A percentile compares a stretch with the other conserved stretches of the same genome.
Conservation (phyloP, 2,329 filamentous ascomycete species). For the Fusarium pseudonygamai region DNA sequence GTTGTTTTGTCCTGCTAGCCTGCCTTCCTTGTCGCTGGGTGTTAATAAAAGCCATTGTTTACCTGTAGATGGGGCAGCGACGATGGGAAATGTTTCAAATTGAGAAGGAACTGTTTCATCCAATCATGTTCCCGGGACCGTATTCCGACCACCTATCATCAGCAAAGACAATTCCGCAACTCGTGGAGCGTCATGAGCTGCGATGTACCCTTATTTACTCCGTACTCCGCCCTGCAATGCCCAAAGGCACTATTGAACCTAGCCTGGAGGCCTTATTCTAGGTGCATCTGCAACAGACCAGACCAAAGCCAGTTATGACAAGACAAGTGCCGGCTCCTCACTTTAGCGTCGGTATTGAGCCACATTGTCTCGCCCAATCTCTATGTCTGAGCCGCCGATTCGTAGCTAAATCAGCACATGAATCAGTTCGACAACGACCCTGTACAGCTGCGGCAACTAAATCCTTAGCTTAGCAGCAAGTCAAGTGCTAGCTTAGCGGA, state of each 20-base stretch:
- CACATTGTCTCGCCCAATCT: neutral
- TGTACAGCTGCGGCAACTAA: neutral
- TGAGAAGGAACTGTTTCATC: neutral
- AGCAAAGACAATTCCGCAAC: neutral
- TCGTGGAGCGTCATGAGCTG: neutral
- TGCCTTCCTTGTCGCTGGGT: neutral
- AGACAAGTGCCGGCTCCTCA: slow-evolving; percentile 1
- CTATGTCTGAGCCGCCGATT: neutral
- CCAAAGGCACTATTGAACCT: neutral
- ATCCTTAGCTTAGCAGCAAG: neutral
- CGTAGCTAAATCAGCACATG: neutral
- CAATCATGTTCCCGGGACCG: neutral
- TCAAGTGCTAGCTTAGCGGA: neutral
- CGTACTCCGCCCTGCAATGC: neutral
- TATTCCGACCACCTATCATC: neutral
- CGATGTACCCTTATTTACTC: neutral
- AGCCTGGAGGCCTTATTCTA: neutral
- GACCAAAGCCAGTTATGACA: neutral
- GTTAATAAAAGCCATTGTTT: neutral
- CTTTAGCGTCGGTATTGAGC: slow-evolving; percentile 22
- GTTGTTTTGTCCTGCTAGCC: neutral
- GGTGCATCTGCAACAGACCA: neutral
- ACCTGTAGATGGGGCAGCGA: neutral
- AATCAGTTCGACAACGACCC: neutral
- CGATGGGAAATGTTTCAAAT: neutral